Evolutionary conservation across 148 eudicot species (phyloP), one percentile per base, ranked within the genome.

Genomic region (Polygonum maritimum): DNA sequence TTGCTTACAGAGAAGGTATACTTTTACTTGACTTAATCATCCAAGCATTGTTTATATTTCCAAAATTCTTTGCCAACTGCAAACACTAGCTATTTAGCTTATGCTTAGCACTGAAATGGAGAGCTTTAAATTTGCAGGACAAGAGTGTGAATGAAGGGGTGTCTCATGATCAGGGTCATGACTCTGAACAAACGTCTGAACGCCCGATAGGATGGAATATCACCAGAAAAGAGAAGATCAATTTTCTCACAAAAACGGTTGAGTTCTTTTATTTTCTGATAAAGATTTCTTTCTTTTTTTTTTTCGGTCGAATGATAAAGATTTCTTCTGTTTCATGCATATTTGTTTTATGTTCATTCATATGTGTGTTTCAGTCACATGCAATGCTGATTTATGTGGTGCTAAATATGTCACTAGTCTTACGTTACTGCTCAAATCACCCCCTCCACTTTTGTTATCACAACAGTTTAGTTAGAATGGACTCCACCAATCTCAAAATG

Each of bases 211-310:
- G 92, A 48, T 83, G 83, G 70, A 84, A 81, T 40, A 77, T 92
- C n/a, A 35, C 96, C 4, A 82, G 88, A 75, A 89, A 76, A 81
- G 93, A 89, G 60, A 95, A 89, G 81, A 85, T 80, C 44, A 80
- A 14, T 39, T 81, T 92, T 86, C 88, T 92, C 48, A 84, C 89
- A 12, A 84, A 51, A 67, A 81, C 88, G 51, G 88, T 85, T 83
- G 79, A 80, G 85, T 78, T 80, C 72, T 13, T 21, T 69, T 5
- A 47, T 54, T 15, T 63, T 39, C 22, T 26, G 0, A 26, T 26
- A 26, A 11, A 33, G 33, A 18, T 75, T 73, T 38, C 36, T 47
- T 19, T n/a, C n/a, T n/a, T n/a, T n/a, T n/a, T n/a, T n/a, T n/a
- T n/a, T n/a, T n/a, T n/a, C n/a, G n/a, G n/a, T n/a, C n/a, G n/a